phyloP scores from a whole-genome alignment of 768 basidiomycete species.

The Boletus speciosus region DNA sequence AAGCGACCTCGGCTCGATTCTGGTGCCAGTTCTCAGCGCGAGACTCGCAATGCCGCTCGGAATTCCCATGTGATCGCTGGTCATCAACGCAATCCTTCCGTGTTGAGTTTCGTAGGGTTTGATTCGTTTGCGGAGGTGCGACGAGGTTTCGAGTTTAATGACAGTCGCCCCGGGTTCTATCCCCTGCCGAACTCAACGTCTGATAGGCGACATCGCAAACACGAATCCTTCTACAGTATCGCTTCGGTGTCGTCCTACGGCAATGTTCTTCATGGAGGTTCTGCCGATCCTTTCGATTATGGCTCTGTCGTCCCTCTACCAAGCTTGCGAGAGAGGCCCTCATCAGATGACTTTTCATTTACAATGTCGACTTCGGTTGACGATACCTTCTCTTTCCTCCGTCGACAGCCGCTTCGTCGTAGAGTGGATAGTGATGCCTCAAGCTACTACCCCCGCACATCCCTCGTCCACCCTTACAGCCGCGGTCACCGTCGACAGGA shows the following conservation, averaged over 20 bases:
- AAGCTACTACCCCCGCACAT: conserved; percentile 63
- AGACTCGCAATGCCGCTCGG: conserved; percentile 22
- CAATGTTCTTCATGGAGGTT: conserved; percentile 57
- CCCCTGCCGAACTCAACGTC: conserved; percentile 44
- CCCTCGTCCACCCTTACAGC: conserved; percentile 32
- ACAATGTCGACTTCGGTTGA: conserved; percentile 55
- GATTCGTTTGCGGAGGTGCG: conserved; percentile 78
- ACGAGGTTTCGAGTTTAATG: conserved; percentile 71
- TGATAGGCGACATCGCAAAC: conserved; percentile 40
- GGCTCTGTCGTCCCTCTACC: conserved; percentile 37
- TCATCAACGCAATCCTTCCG: conserved; percentile 43
- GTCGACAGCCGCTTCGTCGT: conserved; percentile 36
- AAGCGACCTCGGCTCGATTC: conserved; percentile 41
- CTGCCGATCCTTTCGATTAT: conserved; percentile 73
- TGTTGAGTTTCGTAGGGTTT: conserved; percentile 65
- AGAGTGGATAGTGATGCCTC: conserved; percentile 75
- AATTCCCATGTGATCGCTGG: conserved; percentile 13
- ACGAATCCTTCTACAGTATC: conserved; percentile 67
- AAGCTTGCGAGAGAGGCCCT: conserved; percentile 51
- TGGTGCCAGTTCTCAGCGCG: conserved; percentile 39
- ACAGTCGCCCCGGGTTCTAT: conserved; percentile 62
- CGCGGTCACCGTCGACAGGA: conserved; percentile 61
- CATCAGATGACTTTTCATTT: conserved; percentile 57
- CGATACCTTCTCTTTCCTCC: conserved; percentile 69
- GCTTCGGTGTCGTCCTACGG: conserved; percentile 82